Evolutionary conservation across 495 filamentous ascomycete genomes (phyloP).

Genomic region (Trichoderma virens): DNA sequence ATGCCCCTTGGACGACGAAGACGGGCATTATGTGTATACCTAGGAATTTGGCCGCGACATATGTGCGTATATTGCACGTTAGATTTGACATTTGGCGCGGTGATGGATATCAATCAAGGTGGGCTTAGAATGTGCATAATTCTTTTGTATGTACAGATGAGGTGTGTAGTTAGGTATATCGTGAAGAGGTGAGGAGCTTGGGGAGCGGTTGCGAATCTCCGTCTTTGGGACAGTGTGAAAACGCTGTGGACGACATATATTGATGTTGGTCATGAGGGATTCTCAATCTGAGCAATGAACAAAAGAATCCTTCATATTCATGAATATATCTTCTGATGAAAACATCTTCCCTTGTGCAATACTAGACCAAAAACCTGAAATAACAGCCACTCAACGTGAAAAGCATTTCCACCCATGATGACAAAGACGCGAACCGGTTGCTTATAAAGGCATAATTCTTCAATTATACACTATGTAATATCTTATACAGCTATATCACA

Average conservation of each 20-base stretch:
- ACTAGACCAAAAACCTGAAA: too few species aligned
- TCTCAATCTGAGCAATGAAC: not conserved
- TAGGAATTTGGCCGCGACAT: not conserved
- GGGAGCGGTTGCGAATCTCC: too few species aligned
- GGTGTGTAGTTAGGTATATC: too few species aligned
- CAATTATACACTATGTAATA: constrained; percentile 8
- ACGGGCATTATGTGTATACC: not conserved
- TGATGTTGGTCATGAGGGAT: too few species aligned
- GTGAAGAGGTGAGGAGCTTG: too few species aligned
- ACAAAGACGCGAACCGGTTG: not conserved
- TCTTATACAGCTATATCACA: constrained; percentile 6
- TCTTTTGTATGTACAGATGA: too few species aligned
- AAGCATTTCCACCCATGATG: not conserved
- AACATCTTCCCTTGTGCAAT: too few species aligned
- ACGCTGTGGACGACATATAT: too few species aligned
- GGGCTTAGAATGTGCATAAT: not conserved
- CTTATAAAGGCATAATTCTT: not conserved
- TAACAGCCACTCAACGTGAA: too few species aligned
- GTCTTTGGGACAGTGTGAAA: too few species aligned
- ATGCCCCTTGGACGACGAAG: not conserved
- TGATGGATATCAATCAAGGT: too few species aligned
- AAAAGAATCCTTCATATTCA: not conserved
- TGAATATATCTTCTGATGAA: not conserved
- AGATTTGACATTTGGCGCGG: too few species aligned
- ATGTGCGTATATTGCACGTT: not conserved